These are phyloP conservation scores for Centella asiatica DNA, from an alignment of 129 eudicot species.

Conservation along the genomic window DNA sequence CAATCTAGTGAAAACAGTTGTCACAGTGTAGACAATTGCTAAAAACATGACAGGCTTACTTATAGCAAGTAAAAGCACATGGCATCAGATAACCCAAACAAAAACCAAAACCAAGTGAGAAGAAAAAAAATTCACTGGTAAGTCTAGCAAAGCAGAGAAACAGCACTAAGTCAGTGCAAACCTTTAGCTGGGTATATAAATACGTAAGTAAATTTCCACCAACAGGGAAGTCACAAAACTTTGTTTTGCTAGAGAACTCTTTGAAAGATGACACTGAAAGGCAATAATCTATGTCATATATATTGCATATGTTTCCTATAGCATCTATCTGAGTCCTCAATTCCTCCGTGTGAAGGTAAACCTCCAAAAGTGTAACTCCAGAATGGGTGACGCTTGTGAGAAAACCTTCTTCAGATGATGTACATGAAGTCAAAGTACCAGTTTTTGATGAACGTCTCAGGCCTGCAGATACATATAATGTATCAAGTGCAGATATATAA, in stretches of 20 bases:
- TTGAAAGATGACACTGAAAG: conserved; percentile 45
- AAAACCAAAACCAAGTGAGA: background rate
- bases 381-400: conserved; percentile 62
- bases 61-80: background rate
- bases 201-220: conserved; percentile 83
- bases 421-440: conserved; percentile 11
- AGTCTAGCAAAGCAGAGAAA: conserved; percentile 1
- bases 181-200: conserved; percentile 77
- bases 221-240: conserved; percentile 57
- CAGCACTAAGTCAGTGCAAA: conserved; percentile 15
- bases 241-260: conserved; percentile 37
- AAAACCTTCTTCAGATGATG: conserved; percentile 31
- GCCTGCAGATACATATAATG: conserved; percentile 58
- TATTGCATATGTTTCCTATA: conserved; percentile 70
- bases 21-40: no score
- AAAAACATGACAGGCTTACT: no score
- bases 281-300: conserved; percentile 34
- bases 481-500: conserved; percentile 64
- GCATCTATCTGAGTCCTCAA: conserved; percentile 74
- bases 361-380: conserved; percentile 74
- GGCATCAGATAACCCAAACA: background rate
- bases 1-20: background rate
- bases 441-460: conserved; percentile 46
- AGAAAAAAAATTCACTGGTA: background rate
- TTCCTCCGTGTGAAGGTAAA: conserved; percentile 67